phyloP scores from a whole-genome alignment of 345 rosid species.

The Dovyalis caffra region DNA sequence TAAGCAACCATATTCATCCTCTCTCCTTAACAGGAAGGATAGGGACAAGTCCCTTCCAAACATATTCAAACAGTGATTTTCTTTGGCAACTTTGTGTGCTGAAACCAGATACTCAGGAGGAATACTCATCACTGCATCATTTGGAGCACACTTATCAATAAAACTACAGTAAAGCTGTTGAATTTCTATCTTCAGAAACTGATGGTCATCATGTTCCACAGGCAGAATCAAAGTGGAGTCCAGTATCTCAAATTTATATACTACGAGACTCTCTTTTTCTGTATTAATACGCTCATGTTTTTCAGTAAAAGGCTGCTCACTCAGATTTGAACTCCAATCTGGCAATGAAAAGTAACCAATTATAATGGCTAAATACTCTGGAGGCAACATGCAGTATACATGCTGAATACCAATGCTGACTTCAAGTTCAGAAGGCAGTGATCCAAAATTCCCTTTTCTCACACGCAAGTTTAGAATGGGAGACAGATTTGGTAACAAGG shows the following conservation, averaged over 20 bases:
- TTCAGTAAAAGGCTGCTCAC: constrained; percentile 33
- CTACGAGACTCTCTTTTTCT: constrained; percentile 28
- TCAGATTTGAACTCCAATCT: constrained; percentile 58
- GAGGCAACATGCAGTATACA: constrained; percentile 63
- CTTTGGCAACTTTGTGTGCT: constrained; percentile 38
- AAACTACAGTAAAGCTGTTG: constrained; percentile 54
- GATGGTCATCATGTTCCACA: constrained; percentile 43
- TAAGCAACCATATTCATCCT: constrained; percentile 36
- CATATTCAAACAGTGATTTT: constrained; percentile 53
- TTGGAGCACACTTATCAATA: constrained; percentile 34
- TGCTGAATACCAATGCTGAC: constrained; percentile 83
- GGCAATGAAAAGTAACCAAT: constrained; percentile 83
- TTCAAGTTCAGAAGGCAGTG: constrained; percentile 56
- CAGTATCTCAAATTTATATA: constrained; percentile 69
- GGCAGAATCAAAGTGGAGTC: constrained; percentile 68
- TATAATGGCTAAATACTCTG: constrained; percentile 73
- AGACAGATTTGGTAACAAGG: constrained; percentile 43
- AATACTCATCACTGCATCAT: constrained; percentile 43
- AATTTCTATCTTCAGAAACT: constrained; percentile 56
- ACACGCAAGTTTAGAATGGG: constrained; percentile 70
- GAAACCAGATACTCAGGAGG: constrained; percentile 60
- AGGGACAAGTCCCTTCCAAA: constrained; percentile 64
- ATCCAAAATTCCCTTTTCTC: constrained; percentile 47
- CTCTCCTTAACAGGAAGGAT: constrained; percentile 41
- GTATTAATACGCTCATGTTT: constrained; percentile 21